These are phyloP conservation scores for Monilinia laxa DNA, from an alignment of 2,329 filamentous ascomycete species.

Conservation along the genomic window DNA sequence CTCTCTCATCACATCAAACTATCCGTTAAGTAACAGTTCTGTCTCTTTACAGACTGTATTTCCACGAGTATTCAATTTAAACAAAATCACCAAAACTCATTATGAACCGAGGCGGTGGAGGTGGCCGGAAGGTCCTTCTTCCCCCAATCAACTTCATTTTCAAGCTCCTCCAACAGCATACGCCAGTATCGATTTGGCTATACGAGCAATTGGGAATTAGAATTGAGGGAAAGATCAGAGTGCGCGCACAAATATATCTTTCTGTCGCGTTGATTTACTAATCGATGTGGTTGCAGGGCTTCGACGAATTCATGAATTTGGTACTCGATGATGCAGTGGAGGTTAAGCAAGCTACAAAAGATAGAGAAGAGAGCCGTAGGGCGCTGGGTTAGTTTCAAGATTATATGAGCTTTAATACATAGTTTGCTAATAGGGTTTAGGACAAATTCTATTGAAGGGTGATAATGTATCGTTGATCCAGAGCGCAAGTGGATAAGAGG, in stretches of 20 bases:
- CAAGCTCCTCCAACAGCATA: slow-evolving; percentile 76
- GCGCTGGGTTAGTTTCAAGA: slow-evolving; percentile 65
- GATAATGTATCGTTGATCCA: slow-evolving; percentile 66
- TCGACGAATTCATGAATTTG: slow-evolving; percentile 99
- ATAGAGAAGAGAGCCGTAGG: slow-evolving; percentile 74
- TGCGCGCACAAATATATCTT: slow-evolving; percentile 46
- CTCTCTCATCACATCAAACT: slow-evolving; percentile 1
- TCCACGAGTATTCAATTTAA: not conserved
- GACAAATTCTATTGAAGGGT: slow-evolving; percentile 66
- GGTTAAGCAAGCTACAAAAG: slow-evolving; percentile 81
- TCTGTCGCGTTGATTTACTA: slow-evolving; percentile 23
- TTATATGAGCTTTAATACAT: not conserved
- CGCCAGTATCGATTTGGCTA: slow-evolving; percentile 90
- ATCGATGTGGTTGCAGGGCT: slow-evolving; percentile 60
- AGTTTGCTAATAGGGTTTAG: slow-evolving; percentile 42
- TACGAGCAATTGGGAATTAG: slow-evolving; percentile 93
- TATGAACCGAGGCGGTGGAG: slow-evolving; percentile 42
- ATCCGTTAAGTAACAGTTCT: not conserved
- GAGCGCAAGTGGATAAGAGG: slow-evolving; percentile 41
- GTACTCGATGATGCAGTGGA: slow-evolving; percentile 95
- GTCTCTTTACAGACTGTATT: not conserved
- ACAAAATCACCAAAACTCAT: slow-evolving; percentile 22
- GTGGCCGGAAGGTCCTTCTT: slow-evolving; percentile 65
- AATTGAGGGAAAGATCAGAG: slow-evolving; percentile 95
- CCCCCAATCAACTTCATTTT: slow-evolving; percentile 87